These are phyloP conservation scores for Coemansia umbellata DNA, from an alignment of 192 early-diverging fungal species.

Conservation along the genomic window DNA sequence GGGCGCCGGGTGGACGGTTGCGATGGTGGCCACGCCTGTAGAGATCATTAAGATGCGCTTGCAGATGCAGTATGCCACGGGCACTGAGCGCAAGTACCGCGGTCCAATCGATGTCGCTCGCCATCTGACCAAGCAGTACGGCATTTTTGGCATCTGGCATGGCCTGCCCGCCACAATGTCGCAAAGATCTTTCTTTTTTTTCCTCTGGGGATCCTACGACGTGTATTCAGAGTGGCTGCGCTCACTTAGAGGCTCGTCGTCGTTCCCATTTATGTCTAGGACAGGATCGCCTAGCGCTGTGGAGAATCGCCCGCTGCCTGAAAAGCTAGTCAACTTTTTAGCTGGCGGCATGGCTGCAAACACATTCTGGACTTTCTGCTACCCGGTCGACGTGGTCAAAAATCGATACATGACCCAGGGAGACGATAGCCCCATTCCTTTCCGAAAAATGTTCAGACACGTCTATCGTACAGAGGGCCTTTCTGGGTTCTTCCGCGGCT, in stretches of 20 bases:
- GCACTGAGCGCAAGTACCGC: constrained; percentile 62
- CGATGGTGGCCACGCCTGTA: constrained; percentile 75
- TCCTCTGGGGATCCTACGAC: constrained; percentile 57
- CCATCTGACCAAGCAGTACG: constrained; percentile 71
- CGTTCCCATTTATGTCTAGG: constrained; percentile 17
- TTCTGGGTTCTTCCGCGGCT: constrained; percentile 86
- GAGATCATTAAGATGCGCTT: constrained; percentile 71
- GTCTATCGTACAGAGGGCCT: constrained; percentile 62
- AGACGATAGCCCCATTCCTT: constrained; percentile 58
- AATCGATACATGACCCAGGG: constrained; percentile 92
- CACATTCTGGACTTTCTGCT: constrained; percentile 83
- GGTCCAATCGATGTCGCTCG: constrained; percentile 85
- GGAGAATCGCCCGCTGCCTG: constrained; percentile 37
- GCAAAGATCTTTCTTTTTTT: constrained; percentile 82
- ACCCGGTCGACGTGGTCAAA: constrained; percentile 85
- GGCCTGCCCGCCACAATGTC: constrained; percentile 80
- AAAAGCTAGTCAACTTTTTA: constrained; percentile 65
- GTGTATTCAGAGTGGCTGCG: constrained; percentile 48
- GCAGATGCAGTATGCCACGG: constrained; percentile 72
- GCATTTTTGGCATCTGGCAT: constrained; percentile 75
- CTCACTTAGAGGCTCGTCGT: constrained; percentile 39
- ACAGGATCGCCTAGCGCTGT: constrained; percentile 4
- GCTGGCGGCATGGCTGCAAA: constrained; percentile 85
- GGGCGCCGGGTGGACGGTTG: constrained; percentile 74
- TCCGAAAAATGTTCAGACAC: constrained; percentile 38